Conservation (phyloP, 192 early-diverging fungal genomes). For the Entophlyctis helioformis region DNA sequence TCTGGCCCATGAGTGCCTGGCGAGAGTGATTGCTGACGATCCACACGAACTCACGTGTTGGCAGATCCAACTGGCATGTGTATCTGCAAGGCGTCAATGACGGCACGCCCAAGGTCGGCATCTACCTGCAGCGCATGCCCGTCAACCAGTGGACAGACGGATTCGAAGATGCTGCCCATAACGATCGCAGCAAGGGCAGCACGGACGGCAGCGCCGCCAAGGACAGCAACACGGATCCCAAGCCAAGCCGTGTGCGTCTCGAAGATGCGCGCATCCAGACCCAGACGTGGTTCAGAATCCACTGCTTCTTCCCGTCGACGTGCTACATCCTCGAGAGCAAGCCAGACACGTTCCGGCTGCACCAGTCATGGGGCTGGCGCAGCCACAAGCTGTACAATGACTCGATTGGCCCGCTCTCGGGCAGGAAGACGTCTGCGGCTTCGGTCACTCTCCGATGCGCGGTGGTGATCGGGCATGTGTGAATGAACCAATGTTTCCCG, state of each 20-base stretch:
- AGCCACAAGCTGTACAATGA: constrained; percentile 21
- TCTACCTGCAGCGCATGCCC: constrained; percentile 21
- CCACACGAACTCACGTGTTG: too few relatives aligned
- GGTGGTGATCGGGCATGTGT: constrained; percentile 8
- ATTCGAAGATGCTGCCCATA: too few relatives aligned
- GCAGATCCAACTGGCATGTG: constrained; percentile 24
- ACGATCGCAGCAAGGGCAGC: too few relatives aligned
- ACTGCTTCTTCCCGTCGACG: constrained; percentile 12
- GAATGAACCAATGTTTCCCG: too few relatives aligned
- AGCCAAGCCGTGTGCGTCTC: too few relatives aligned
- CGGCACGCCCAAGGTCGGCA: constrained; percentile 13
- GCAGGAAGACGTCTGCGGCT: neutral
- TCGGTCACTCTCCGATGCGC: neutral
- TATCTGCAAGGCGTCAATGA: constrained; percentile 17
- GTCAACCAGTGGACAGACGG: too few relatives aligned
- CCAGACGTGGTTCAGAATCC: constrained; percentile 19
- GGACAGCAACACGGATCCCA: too few relatives aligned
- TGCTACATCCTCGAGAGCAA: constrained; percentile 26
- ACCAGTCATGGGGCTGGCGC: constrained; percentile 31
- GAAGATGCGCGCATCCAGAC: constrained; percentile 9
- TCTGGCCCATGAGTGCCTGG: too few relatives aligned
- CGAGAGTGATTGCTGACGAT: too few relatives aligned
- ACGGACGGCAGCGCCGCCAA: too few relatives aligned
- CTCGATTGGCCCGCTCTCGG: neutral
- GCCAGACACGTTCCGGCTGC: constrained; percentile 20